Evolutionary conservation across 2,329 filamentous ascomycete species (phyloP).

Genomic region (Venturia oleaginea): DNA sequence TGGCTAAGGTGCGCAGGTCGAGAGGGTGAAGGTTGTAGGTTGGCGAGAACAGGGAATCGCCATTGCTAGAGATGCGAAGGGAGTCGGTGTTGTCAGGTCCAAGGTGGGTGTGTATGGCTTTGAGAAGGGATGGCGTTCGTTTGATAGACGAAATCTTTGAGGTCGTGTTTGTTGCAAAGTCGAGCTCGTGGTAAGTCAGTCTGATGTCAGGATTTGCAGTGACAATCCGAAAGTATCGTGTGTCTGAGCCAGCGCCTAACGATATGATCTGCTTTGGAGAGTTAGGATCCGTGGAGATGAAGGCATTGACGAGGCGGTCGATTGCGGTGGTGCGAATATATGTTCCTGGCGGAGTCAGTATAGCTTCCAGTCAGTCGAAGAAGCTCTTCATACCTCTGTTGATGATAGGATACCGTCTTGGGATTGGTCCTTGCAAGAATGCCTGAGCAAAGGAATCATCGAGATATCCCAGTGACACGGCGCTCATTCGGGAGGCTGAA

Average conservation of each 20-base stretch:
- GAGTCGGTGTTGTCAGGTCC: constrained; percentile 23
- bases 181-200: constrained; percentile 82
- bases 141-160: constrained; percentile 49
- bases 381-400: constrained; percentile 63
- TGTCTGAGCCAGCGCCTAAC: constrained; percentile 89
- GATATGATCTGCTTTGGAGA: constrained; percentile 71
- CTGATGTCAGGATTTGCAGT: constrained; percentile 32
- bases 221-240: constrained; percentile 70
- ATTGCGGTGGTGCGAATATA: constrained; percentile 82
- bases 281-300: constrained; percentile 44
- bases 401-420: constrained; percentile 76
- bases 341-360: constrained; percentile 53
- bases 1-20: constrained; percentile 57
- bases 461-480: constrained; percentile 77
- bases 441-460: constrained; percentile 66
- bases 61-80: constrained; percentile 29
- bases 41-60: constrained; percentile 37
- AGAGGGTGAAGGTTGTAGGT: constrained; percentile 48
- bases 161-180: constrained; percentile 68
- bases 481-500: constrained; percentile 78
- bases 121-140: constrained; percentile 22
- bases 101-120: constrained; percentile 21
- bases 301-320: constrained; percentile 64
- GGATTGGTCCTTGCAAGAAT: constrained; percentile 51
- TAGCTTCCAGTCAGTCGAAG: not conserved